Base-by-base conservation (phyloP, 345 rosid genomes). In the Salix udensis region DNA sequence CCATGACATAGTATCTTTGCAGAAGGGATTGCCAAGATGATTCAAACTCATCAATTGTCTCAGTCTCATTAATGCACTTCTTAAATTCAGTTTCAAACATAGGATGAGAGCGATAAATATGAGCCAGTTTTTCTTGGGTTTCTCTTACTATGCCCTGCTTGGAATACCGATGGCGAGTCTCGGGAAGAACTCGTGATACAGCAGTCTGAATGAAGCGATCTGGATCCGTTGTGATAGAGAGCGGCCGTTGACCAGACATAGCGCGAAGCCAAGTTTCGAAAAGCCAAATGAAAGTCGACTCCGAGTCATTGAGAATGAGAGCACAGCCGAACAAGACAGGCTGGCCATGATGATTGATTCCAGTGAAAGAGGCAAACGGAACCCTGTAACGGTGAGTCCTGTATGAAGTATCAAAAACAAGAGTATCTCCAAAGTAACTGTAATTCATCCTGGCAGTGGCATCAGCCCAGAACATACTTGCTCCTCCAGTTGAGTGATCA, bases 301-400 rank as follows among this genome's bases (percentile, higher is more conserved):
- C 91, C 28, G 87, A 75, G 60, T 89, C 93, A 70, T 85, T 84
- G 16, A 88, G 79, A 62, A 89, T 73, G 70, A 89, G 83, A 53
- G 90, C 91, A 76, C 91, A 89, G 28, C 93, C 93, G 44, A 88
- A 87, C 34, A 90, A 76, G 74, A 88, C 73, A 46, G 91, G 89
- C 42, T 90, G 93, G 8, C 91, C 93, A 61, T 90, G 93, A 82
- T 90, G 93, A 70, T 88, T 88, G 65, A 88, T 81, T 66, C 91
- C 91, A 13, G 85, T 88, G 77, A 88, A 88, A 10, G 91, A 84
- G 13, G 88, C 91, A 73, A 88, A 86, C 14, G 91, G 91, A 65
- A 88, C 73, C 18, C 91, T 80, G 66, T 84, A 88, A 72, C 84
- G 71, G 79, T 88, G 83, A 19, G 87, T 77, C 72, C 89, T 76